These are phyloP conservation scores for Lagenidium giganteum DNA, from an alignment of 352 stramenopile genomes.

Conservation along the genomic window DNA sequence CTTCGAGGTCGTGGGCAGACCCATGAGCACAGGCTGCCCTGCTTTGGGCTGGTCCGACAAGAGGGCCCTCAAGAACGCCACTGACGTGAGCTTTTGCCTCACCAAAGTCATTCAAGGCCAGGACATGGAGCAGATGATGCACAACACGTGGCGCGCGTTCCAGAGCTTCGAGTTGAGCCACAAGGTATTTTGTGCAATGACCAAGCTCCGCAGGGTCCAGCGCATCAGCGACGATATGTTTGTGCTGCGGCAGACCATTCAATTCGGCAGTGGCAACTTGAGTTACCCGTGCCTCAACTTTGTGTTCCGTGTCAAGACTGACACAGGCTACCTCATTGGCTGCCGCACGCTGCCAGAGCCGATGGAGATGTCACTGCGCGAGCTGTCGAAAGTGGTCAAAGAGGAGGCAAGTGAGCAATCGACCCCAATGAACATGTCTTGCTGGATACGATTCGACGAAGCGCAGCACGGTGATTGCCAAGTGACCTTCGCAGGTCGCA, in stretches of 20 bases:
- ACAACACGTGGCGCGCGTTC: slow-evolving; percentile 18
- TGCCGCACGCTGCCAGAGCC: slow-evolving; percentile 21
- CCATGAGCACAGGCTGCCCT: too few relatives aligned
- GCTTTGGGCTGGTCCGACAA: too few relatives aligned
- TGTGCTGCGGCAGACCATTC: too few relatives aligned
- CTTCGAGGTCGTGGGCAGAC: too few relatives aligned
- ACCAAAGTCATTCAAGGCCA: slow-evolving; percentile 15
- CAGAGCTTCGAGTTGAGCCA: slow-evolving; percentile 8
- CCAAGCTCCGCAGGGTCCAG: slow-evolving; percentile 16
- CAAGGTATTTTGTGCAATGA: slow-evolving; percentile 16
- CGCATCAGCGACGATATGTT: slow-evolving; percentile 19
- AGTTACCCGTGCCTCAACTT: slow-evolving; percentile 16
- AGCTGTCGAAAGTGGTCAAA: too few relatives aligned
- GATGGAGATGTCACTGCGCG: too few relatives aligned
- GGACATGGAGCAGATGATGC: slow-evolving; percentile 12
- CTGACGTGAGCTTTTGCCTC: slow-evolving; percentile 20
- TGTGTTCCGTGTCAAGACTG: slow-evolving; percentile 19
- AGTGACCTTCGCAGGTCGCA: slow-evolving; percentile 18
- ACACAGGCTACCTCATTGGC: slow-evolving; percentile 18
- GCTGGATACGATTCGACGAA: slow-evolving; percentile 15
- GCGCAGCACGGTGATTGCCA: slow-evolving; percentile 4
- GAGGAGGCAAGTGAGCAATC: neutral
- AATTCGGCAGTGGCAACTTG: too few relatives aligned
- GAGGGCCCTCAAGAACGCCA: too few relatives aligned
- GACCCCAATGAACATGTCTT: too few relatives aligned